These are phyloP conservation scores for Tanacetum coccineum DNA, from an alignment of 129 eudicot genomes.

Conservation along the genomic window DNA sequence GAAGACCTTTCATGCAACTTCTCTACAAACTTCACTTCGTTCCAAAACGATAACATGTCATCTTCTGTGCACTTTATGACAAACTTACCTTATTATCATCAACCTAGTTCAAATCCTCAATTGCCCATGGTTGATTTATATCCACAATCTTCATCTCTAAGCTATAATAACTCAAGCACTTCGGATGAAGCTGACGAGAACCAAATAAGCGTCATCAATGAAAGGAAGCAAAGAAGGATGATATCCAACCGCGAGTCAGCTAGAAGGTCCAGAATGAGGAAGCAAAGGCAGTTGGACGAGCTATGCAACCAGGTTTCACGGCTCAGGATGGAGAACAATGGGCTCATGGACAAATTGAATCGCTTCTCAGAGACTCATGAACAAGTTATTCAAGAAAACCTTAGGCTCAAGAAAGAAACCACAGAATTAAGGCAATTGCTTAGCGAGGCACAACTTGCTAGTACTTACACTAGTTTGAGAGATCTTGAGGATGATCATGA, in stretches of 20 bases:
- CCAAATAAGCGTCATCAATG: slow-evolving; percentile 50
- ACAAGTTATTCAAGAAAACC: slow-evolving; percentile 56
- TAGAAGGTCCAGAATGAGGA: slow-evolving; percentile 85
- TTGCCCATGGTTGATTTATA: slow-evolving; percentile 37
- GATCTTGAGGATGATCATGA: slow-evolving; percentile 53
- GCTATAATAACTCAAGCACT: slow-evolving; percentile 58
- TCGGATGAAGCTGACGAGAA: slow-evolving; percentile 85
- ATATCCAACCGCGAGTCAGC: slow-evolving; percentile 91
- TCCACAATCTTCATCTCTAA: slow-evolving; percentile 46
- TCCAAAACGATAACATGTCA: slow-evolving; percentile 34
- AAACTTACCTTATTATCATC: slow-evolving; percentile 35
- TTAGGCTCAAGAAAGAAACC: slow-evolving; percentile 70
- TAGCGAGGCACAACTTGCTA: slow-evolving; percentile 52
- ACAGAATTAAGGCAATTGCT: slow-evolving; percentile 52
- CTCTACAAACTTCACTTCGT: slow-evolving; percentile 36
- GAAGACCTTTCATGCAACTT: slow-evolving; percentile 35
- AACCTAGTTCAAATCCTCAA: slow-evolving; percentile 29
- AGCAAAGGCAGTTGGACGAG: slow-evolving; percentile 89
- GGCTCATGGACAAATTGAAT: slow-evolving; percentile 64
- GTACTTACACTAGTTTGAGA: slow-evolving; percentile 42
- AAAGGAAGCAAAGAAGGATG: slow-evolving; percentile 84
- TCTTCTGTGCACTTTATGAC: slow-evolving; percentile 37
- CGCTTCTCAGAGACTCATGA: slow-evolving; percentile 54
- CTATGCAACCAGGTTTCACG: slow-evolving; percentile 73
- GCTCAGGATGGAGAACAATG: slow-evolving; percentile 62